Percentiles rank a stretch among this genome's conserved stretches.
Evolutionary conservation across 1,284 basidiomycete species (phyloP).

Genomic region (Ceratobasidium sp.): DNA sequence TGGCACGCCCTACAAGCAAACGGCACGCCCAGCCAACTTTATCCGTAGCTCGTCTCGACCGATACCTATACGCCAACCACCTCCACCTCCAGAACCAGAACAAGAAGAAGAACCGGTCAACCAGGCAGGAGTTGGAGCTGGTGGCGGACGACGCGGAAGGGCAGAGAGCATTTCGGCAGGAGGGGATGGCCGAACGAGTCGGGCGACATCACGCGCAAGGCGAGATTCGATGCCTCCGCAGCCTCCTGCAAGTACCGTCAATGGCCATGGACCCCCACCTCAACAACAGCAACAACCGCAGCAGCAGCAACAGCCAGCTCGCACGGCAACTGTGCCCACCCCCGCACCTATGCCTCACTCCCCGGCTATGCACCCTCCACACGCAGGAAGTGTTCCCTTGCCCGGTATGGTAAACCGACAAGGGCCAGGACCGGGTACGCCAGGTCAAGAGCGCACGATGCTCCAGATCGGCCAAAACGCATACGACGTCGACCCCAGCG

Average conservation of each 20-base stretch:
- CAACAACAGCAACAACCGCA: slow-evolving; percentile 20
- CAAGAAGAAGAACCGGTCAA: slow-evolving; percentile 51
- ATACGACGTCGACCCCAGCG: slow-evolving; percentile 69
- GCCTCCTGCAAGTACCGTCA: slow-evolving; percentile 3
- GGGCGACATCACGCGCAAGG: slow-evolving; percentile 25
- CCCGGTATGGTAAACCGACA: slow-evolving; percentile 48
- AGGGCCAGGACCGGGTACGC: slow-evolving; percentile 5
- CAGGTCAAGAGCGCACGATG: slow-evolving; percentile 56
- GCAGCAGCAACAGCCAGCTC: slow-evolving; percentile 35
- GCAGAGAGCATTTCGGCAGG: slow-evolving; percentile 29
- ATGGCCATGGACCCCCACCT: slow-evolving; percentile 6
- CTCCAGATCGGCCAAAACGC: slow-evolving; percentile 71
- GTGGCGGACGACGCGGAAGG: slow-evolving; percentile 55
- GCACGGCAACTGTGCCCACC: slow-evolving; percentile 20
- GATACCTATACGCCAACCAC: slow-evolving; percentile 49
- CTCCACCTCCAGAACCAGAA: slow-evolving; percentile 46
- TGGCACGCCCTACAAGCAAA: slow-evolving; percentile 61
- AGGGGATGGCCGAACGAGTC: slow-evolving; percentile 22
- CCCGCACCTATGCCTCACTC: slow-evolving; percentile 14
- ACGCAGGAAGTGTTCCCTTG: slow-evolving; percentile 45
- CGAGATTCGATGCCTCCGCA: slow-evolving; percentile 18
- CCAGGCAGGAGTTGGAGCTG: slow-evolving; percentile 56
- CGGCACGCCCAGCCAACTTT: slow-evolving; percentile 66
- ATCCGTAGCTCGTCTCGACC: slow-evolving; percentile 62
- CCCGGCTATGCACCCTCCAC: slow-evolving; percentile 21